phyloP scores from a whole-genome alignment of 1,284 basidiomycete species.

The Dichomitus squalens region DNA sequence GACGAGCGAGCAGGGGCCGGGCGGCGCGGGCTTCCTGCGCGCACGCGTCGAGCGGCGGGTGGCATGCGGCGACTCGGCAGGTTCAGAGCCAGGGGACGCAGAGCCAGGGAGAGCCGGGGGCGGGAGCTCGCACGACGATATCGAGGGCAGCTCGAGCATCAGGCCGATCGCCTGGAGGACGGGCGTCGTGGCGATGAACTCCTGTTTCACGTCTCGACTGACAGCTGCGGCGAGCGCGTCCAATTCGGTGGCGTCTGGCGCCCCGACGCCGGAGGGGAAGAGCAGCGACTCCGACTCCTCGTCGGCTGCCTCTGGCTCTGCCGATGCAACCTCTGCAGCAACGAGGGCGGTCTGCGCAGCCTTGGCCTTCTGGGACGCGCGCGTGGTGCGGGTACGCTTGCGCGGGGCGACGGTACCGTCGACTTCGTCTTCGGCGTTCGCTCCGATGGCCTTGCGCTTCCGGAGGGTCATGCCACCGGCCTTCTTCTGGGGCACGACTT shows the following conservation, averaged over 20 bases:
- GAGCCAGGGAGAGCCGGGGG: not conserved
- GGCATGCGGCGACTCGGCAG: conserved; percentile 5
- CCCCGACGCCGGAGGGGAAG: not conserved
- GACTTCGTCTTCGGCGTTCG: not conserved
- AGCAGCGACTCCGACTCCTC: conserved; percentile 3
- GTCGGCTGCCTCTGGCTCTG: not conserved
- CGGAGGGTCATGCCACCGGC: conserved; percentile 26
- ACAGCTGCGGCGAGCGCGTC: conserved; percentile 2
- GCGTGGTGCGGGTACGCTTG: conserved; percentile 21
- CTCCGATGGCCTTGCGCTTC: conserved; percentile 24
- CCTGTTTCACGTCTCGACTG: conserved; percentile 18
- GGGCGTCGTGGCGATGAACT: conserved; percentile 14
- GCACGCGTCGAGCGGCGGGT: conserved; percentile 20
- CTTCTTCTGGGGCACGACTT: conserved; percentile 14
- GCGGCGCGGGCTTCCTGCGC: conserved; percentile 21
- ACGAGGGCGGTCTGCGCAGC: conserved; percentile 1
- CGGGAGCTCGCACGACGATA: not conserved
- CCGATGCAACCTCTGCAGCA: not conserved
- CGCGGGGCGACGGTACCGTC: conserved; percentile 14
- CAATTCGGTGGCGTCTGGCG: not conserved
- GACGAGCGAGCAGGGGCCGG: conserved; percentile 12
- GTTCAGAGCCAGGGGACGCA: not conserved
- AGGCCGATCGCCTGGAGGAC: conserved; percentile 19
- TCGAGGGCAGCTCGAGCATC: conserved; percentile 10
- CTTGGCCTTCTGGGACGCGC: conserved; percentile 13